A percentile compares a stretch with the other conserved stretches of the same genome.
Conservation (phyloP, 139 green algal genomes). For the Auxenochlorella pyrenoidosa region DNA sequence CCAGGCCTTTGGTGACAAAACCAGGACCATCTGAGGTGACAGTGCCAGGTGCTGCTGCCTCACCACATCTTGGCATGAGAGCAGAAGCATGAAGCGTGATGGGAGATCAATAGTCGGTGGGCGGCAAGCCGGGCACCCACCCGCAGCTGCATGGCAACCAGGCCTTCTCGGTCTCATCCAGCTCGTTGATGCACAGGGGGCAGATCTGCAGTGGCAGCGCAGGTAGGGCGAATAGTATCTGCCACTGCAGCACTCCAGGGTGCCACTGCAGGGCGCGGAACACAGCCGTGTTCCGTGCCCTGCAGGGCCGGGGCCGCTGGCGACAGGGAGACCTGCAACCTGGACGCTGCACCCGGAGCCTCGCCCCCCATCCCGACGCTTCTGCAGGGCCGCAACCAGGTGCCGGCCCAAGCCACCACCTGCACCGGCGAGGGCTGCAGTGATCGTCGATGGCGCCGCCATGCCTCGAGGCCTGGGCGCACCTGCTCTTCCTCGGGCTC, state of each 20-base stretch:
- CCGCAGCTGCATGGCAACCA: conserved; percentile 58
- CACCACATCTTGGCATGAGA: no score
- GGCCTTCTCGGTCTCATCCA: conserved; percentile 55
- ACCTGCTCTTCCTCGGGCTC: conserved; percentile 1
- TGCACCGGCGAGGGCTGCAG: background rate
- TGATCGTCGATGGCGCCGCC: background rate
- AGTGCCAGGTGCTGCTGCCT: no score
- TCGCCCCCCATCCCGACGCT: background rate
- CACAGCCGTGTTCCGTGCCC: no score
- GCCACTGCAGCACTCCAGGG: background rate
- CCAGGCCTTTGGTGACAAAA: background rate
- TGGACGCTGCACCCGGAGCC: no score
- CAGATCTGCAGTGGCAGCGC: conserved; percentile 36
- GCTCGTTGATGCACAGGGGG: conserved; percentile 58
- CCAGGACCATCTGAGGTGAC: background rate
- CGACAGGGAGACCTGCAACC: background rate
- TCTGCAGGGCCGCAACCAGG: background rate
- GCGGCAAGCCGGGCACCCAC: background rate
- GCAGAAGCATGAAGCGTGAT: background rate
- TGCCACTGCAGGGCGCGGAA: no score
- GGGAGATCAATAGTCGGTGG: background rate
- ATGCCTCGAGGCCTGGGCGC: background rate
- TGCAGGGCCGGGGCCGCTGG: background rate
- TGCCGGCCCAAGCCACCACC: background rate
- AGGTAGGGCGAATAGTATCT: background rate